Evolutionary conservation across 2,329 filamentous ascomycete genomes (phyloP).

Genomic region (Aspergillus fumigatus): DNA sequence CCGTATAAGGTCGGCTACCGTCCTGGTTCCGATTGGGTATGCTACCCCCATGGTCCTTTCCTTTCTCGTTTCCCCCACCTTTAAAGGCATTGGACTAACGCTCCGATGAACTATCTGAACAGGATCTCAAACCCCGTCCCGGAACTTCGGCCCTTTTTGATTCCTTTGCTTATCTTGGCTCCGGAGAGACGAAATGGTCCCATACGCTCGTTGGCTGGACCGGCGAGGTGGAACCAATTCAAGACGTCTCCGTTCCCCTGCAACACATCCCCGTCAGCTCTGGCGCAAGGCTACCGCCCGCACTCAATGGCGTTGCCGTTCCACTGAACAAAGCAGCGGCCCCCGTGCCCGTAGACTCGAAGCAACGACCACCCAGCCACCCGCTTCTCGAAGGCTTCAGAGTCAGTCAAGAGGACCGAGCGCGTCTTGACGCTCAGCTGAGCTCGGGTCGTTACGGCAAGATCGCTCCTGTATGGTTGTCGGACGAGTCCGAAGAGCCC

Average conservation of each 20-base stretch:
- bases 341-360: slow-evolving; percentile 68
- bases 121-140: slow-evolving; percentile 72
- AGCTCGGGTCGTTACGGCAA: slow-evolving; percentile 68
- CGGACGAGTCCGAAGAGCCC: slow-evolving; percentile 67
- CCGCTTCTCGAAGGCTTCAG: slow-evolving; percentile 64
- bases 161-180: slow-evolving; percentile 81
- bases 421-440: slow-evolving; percentile 69
- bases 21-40: slow-evolving; percentile 53
- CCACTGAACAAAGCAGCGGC: slow-evolving; percentile 71
- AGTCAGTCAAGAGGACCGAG: slow-evolving; percentile 66
- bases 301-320: slow-evolving; percentile 26
- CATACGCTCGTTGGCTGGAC: slow-evolving; percentile 95
- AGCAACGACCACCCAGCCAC: slow-evolving; percentile 52
- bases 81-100: slow-evolving; percentile 4
- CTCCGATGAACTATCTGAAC: neutral
- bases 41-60: slow-evolving; percentile 10
- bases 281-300: slow-evolving; percentile 22
- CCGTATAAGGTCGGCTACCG: slow-evolving; percentile 56
- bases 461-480: slow-evolving; percentile 84
- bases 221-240: slow-evolving; percentile 66
- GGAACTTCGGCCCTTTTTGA: slow-evolving; percentile 92
- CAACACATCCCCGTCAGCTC: slow-evolving; percentile 28
- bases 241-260: slow-evolving; percentile 23
- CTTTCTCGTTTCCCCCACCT: neutral
- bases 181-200: slow-evolving; percentile 78